Percentiles rank a stretch among this genome's conserved stretches.
phyloP scores from a whole-genome alignment of 2,329 filamentous ascomycete genomes.

The Ascomycota sp. region DNA sequence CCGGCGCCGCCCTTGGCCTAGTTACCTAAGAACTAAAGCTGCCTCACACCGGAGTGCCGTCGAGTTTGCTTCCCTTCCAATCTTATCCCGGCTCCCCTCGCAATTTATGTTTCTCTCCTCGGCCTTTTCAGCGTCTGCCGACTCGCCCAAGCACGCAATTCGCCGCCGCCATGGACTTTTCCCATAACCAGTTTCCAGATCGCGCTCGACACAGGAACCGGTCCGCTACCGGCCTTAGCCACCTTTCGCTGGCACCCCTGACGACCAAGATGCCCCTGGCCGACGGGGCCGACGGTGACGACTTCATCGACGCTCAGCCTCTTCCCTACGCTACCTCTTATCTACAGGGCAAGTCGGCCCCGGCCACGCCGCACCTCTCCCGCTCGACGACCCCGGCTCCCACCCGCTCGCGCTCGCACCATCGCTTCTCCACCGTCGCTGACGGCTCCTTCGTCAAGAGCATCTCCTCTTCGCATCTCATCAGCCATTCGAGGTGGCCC shows the following conservation, averaged over 20 bases:
- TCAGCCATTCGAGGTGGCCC: conserved; percentile 6
- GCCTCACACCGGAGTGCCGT: too few relatives aligned
- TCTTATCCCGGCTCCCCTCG: too few relatives aligned
- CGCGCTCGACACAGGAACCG: conserved; percentile 36
- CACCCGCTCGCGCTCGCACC: conserved; percentile 24
- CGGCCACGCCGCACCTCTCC: conserved; percentile 41
- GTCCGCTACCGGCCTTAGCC: conserved; percentile 36
- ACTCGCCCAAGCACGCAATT: too few relatives aligned
- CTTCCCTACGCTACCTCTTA: conserved; percentile 23
- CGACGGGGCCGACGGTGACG: conserved; percentile 32
- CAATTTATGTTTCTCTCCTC: too few relatives aligned
- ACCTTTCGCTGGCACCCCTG: conserved; percentile 42
- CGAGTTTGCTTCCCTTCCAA: too few relatives aligned
- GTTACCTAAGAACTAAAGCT: too few relatives aligned
- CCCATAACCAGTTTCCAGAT: conserved; percentile 39
- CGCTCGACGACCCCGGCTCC: conserved; percentile 31
- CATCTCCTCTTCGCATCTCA: conserved; percentile 40
- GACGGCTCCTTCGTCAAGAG: conserved; percentile 29
- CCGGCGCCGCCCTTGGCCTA: too few relatives aligned
- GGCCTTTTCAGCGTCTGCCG: too few relatives aligned
- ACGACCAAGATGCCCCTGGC: conserved; percentile 39
- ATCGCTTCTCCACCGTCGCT: conserved; percentile 18
- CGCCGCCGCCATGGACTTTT: conserved; percentile 27
- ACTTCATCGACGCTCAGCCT: conserved; percentile 17
- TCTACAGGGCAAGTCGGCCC: conserved; percentile 40